Base-by-base conservation (phyloP, 108 stramenopile species). In the Conticribra guillardii region DNA sequence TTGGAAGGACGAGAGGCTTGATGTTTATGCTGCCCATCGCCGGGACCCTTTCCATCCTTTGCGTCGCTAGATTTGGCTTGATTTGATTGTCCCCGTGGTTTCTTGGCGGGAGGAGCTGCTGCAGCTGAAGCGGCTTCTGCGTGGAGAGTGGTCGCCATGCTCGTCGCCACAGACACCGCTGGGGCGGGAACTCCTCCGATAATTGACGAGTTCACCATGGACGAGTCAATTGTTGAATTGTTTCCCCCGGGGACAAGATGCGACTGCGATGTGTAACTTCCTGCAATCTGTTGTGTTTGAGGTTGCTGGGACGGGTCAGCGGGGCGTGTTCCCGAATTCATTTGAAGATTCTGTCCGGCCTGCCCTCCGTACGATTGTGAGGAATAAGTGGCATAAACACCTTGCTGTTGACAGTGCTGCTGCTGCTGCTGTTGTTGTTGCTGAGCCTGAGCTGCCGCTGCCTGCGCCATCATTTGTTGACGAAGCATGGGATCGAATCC, bases 401-500 rank as follows among this genome's bases (percentile, higher is more conserved):
- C n/a, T 55, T 70, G 60, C 29, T 50, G 60, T 21, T 51, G 69
- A 8, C 45, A 37, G 23, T 72, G 54, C 53, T 64, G 71, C 8
- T 28, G 21, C 24, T 47, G 61, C 8, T 33, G 55, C 58, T 70
- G 58, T 51, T 53, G 49, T 33, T 56, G 73, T 30, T 28, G 29
- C 64, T 56, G 63, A 4, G 33, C 4, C 32, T 53, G 64, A 30
- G n/a, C 21, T 26, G 61, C 21, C 28, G 27, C 30, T n/a, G 32
- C 51, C 60, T 54, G 61, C 7, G 46, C 33, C 60, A 60, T 22
- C 22, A 60, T 14, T 45, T 27, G 60, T 0, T 47, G 55, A 19
- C 45, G 34, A 34, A 19, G 9, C 5, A 30, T 23, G 54, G 49
- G 51, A 19, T 60, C 60, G 24, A 60, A 60, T 26, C 60, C 41